Evolutionary conservation across 2,329 filamentous ascomycete species (phyloP), one percentile per base, ranked within the genome.

Genomic region (Aspergillus intermedius): DNA sequence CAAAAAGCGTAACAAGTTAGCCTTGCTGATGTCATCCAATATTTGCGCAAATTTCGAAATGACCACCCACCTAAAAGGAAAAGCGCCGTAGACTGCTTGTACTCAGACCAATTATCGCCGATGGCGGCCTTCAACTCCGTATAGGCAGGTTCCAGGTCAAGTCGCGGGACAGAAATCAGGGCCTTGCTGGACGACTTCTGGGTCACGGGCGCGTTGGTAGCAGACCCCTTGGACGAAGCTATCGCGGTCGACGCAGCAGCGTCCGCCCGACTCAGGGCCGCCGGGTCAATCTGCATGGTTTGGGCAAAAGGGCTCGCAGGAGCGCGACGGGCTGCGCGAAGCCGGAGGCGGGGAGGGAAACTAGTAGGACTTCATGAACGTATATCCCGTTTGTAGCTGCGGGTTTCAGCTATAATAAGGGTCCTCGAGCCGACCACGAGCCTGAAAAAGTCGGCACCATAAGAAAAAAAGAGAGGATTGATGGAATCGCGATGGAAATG

Each of bases 131-230:
- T 84, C 47, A 85, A 70, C 51, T 80, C 76, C 8, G 78, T 76
- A 60, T 84, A 84, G 45, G 82, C 71, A 22, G 80, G 79, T 61
- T 84, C 82, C 45, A 83, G 67, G 56, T 84, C 81, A 48, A 84
- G 74, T 53, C 82, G 77, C 55, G 79, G 80, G 21, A 79, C 75
- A n/a, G 74, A 74, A 45, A 74, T 73, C 48, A 74, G 63, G 23
- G 72, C 68, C 58, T 77, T 78, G 37, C 15, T 40, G 45, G 73
- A 73, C 43, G 74, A 71, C 51, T 77, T 77, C 53, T 75, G 62
- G n/a, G 64, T 60, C 13, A 67, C 54, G 15, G 65, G 50, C 34
- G 58, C 55, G 43, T 57, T 61, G 22, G 60, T 50, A 44, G 61
- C 58, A 35, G 61, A 55, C 30, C 57, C 54, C 49, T 71, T 71